These are phyloP conservation scores for Pyrrhoderma lamaoense DNA, from an alignment of 1,284 basidiomycete genomes.

Conservation along the genomic window DNA sequence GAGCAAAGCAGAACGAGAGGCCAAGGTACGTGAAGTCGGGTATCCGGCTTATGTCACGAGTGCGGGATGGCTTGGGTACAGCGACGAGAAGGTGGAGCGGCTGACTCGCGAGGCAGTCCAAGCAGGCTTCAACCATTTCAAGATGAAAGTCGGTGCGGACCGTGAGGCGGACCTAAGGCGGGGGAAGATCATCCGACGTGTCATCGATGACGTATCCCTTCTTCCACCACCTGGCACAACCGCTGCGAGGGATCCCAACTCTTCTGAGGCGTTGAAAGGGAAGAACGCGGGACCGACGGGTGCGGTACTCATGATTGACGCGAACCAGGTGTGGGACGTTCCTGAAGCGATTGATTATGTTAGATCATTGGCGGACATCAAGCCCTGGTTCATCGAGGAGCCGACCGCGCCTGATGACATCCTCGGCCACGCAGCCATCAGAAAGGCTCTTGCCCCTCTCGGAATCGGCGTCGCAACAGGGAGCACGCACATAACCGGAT, in stretches of 20 bases:
- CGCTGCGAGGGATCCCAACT: slow-evolving; percentile 58
- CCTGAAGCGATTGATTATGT: slow-evolving; percentile 90
- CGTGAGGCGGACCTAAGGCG: slow-evolving; percentile 79
- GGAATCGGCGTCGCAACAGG: slow-evolving; percentile 93
- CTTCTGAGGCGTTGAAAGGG: slow-evolving; percentile 50
- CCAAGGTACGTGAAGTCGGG: slow-evolving; percentile 58
- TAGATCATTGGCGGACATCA: slow-evolving; percentile 69
- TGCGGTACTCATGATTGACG: slow-evolving; percentile 92
- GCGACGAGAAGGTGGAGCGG: slow-evolving; percentile 83
- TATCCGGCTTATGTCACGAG: slow-evolving; percentile 96
- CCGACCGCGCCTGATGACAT: slow-evolving; percentile 92
- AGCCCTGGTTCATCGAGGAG: slow-evolving; percentile 97
- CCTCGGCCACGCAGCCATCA: slow-evolving; percentile 77
- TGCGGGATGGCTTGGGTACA: slow-evolving; percentile 90
- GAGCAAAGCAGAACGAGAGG: slow-evolving; percentile 74
- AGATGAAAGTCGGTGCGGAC: slow-evolving; percentile 93
- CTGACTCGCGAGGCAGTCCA: slow-evolving; percentile 82
- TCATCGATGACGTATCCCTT: slow-evolving; percentile 86
- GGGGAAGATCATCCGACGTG: slow-evolving; percentile 81
- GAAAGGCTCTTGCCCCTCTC: slow-evolving; percentile 71
- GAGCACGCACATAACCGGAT: slow-evolving; percentile 96
- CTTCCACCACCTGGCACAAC: slow-evolving; percentile 48
- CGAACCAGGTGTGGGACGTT: slow-evolving; percentile 97
- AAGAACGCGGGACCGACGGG: slow-evolving; percentile 96
- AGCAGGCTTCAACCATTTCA: slow-evolving; percentile 92